phyloP scores from a whole-genome alignment of 371 early-diverging fungal genomes.

The Syncephalastrum contaminatum region DNA sequence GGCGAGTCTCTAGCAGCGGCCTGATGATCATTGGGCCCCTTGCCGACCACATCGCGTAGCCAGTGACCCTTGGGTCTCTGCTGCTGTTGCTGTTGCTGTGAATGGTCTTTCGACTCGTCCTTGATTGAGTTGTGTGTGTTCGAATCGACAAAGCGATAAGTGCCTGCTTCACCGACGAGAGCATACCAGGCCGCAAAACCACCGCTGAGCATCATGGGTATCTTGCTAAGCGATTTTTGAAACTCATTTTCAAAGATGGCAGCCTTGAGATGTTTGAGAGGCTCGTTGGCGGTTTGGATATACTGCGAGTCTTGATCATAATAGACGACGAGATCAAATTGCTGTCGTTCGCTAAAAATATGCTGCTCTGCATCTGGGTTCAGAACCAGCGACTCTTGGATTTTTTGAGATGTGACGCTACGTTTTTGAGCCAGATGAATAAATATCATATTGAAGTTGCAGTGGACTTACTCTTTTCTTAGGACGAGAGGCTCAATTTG shows the following conservation, averaged over 20 bases:
- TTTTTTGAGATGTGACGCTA: slow-evolving; percentile 43
- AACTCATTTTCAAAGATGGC: slow-evolving; percentile 68
- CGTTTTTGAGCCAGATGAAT: neutral
- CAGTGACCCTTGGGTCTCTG: slow-evolving; percentile 10
- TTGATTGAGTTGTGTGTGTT: neutral
- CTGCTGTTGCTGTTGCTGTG: slow-evolving; percentile 2
- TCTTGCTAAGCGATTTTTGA: slow-evolving; percentile 37
- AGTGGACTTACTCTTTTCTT: slow-evolving; percentile 46
- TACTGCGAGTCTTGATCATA: slow-evolving; percentile 59
- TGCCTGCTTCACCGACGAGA: slow-evolving; percentile 41
- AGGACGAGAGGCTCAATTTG: slow-evolving; percentile 81
- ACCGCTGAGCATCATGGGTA: slow-evolving; percentile 72
- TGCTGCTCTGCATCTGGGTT: slow-evolving; percentile 48
- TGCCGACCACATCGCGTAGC: slow-evolving; percentile 18
- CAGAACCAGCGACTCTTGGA: slow-evolving; percentile 46
- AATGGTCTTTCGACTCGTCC: neutral
- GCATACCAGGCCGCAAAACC: slow-evolving; percentile 76
- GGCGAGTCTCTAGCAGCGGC: neutral
- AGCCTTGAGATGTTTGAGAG: slow-evolving; percentile 37
- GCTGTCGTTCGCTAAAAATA: slow-evolving; percentile 64
- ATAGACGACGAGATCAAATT: slow-evolving; percentile 76
- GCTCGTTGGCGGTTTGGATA: slow-evolving; percentile 12
- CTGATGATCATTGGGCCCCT: slow-evolving; percentile 7
- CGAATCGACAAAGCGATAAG: slow-evolving; percentile 18
- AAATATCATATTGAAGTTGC: no score